Base-by-base conservation (phyloP, 352 stramenopile genomes). In the Phytophthora pinifolia region DNA sequence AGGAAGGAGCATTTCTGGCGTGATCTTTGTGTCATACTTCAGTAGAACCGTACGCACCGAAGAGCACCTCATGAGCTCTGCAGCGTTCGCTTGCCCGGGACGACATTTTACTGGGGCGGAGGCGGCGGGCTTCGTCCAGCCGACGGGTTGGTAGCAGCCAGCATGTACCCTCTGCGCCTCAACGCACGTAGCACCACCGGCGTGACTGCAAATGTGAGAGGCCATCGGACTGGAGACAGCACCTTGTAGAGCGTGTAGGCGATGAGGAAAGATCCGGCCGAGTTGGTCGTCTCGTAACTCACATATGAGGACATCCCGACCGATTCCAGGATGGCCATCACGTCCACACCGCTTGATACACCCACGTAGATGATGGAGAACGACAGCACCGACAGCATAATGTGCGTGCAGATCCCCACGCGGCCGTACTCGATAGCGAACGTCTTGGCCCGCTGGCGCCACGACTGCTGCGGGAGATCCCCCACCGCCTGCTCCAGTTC, bases 161-260 rank as follows among this genome's bases (percentile, higher is more conserved):
- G 65, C 79, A 92, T 90, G 57, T 90, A 92, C 12, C 82, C 82
- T 55, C 76, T 72, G 48, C 79, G 65, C 33, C 82, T 79, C 52
- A 92, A 49, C n/a, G 67, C 76, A 22, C 81, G 79, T 50, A 94
- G 64, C 35, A 94, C 79, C 6, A 94, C 63, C 8, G 83, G 83
- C 8, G 83, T 92, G 22, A 91, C 76, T 9, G 78, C 79, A 55
- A 92, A 89, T 25, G 83, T 94, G 9, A 94, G 65, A 7, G 81
- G 81, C 83, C 83, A 94, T 17, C 83, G 83, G 27, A 94, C 49
- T 6, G 83, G 83, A n/a, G 77, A 54, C 17, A 83, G 48, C 36
- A 94, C 39, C 54, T 94, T 94, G 78, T 92, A 94, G 44, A 92
- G 54, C 10, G 83, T 79, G 58, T 94, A 94, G 25, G 83, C 68